Evolutionary conservation across 768 basidiomycete genomes (phyloP).

Genomic region (Mycena indigotica): DNA sequence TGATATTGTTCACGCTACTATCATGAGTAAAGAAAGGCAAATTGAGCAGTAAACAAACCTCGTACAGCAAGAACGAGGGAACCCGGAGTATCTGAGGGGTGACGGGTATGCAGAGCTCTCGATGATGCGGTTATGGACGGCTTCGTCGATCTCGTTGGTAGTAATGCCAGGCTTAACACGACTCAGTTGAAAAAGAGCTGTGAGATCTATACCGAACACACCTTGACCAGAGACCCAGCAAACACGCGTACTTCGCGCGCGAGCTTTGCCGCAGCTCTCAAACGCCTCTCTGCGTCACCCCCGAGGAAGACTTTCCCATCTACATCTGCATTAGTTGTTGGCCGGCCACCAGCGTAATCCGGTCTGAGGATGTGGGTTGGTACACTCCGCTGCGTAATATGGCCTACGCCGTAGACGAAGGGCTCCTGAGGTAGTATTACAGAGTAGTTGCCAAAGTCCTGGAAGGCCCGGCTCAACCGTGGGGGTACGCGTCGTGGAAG

Average conservation of each 20-base stretch:
- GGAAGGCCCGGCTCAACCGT: background rate
- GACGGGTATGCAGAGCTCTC: conserved; percentile 81
- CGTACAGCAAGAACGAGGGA: conserved; percentile 79
- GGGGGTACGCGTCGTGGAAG: background rate
- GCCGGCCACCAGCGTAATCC: conserved; percentile 44
- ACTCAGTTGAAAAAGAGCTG: conserved; percentile 4
- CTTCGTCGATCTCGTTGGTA: conserved; percentile 72
- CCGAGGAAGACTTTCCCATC: conserved; percentile 52
- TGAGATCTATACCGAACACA: conserved; percentile 30
- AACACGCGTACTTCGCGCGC: conserved; percentile 60
- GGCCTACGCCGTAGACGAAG: conserved; percentile 61
- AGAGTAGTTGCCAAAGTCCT: conserved; percentile 54
- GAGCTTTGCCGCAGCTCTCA: conserved; percentile 57
- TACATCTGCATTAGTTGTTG: conserved; percentile 12
- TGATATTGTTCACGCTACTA: conserved; percentile 82
- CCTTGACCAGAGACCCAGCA: conserved; percentile 55
- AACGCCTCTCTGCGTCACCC: conserved; percentile 49
- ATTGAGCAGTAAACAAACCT: conserved; percentile 35
- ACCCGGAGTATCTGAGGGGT: conserved; percentile 74
- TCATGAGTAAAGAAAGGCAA: conserved; percentile 48
- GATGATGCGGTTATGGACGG: conserved; percentile 73
- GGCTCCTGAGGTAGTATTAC: conserved; percentile 70
- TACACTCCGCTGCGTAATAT: conserved; percentile 58
- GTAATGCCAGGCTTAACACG: conserved; percentile 62
- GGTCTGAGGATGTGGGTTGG: conserved; percentile 60